A percentile compares a stretch with the other conserved stretches of the same genome.
These are phyloP conservation scores for Cladophialophora carrionii DNA, from an alignment of 2,329 filamentous ascomycete genomes.

Conservation along the genomic window DNA sequence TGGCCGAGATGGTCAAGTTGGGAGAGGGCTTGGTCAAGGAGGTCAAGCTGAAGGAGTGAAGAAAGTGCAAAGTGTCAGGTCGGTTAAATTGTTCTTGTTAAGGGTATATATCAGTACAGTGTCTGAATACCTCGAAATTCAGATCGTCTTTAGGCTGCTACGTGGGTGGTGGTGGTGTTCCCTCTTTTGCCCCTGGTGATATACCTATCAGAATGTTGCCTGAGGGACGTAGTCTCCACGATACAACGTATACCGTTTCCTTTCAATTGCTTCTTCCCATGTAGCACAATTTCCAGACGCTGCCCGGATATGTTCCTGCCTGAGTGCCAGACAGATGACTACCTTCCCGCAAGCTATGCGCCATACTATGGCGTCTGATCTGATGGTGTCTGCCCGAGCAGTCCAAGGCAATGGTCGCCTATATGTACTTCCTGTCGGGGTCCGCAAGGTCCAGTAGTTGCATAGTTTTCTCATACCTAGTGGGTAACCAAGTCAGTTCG, in stretches of 20 bases:
- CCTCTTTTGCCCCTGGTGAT: neutral
- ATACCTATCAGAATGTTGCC: neutral
- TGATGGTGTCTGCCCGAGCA: neutral
- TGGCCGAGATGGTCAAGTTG: conserved; percentile 72
- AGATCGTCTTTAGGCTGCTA: neutral
- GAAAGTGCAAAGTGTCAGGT: neutral
- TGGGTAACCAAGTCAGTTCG: conserved; percentile 11
- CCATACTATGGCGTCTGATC: neutral
- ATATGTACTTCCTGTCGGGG: conserved; percentile 82
- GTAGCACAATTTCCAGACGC: neutral
- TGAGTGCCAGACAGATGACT: neutral
- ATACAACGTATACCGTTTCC: neutral
- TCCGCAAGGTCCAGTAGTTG: conserved; percentile 79
- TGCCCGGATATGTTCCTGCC: neutral
- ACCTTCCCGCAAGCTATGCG: neutral
- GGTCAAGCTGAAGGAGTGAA: conserved; percentile 29
- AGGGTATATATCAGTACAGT: neutral
- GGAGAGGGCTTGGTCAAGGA: conserved; percentile 36
- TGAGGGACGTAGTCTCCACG: neutral
- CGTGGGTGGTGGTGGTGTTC: neutral
- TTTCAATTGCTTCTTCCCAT: neutral
- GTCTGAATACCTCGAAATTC: neutral
- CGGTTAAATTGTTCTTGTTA: neutral
- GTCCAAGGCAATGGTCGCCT: conserved; percentile 35
- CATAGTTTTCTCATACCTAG: conserved; percentile 88